Percentiles rank a stretch among this genome's conserved stretches.
Conservation (phyloP, 164 flowering plant genomes). For the Echeveria elegans region DNA sequence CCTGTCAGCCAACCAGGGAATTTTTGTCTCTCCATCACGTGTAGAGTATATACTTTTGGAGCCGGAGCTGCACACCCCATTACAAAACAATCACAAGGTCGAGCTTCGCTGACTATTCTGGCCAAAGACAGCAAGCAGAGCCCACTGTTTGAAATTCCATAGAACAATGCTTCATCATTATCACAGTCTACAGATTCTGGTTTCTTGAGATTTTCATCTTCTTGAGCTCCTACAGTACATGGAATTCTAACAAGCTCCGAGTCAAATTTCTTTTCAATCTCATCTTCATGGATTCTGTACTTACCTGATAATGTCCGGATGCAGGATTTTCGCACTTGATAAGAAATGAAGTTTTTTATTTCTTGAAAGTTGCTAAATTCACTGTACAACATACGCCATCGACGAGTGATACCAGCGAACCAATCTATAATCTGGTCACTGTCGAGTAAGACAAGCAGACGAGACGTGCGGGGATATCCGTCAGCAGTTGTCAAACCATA, state of each 20-base stretch:
- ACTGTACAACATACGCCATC: slow-evolving; percentile 74
- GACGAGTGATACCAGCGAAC: slow-evolving; percentile 60
- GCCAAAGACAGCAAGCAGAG: slow-evolving; percentile 65
- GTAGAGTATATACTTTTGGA: slow-evolving; percentile 60
- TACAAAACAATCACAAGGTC: slow-evolving; percentile 67
- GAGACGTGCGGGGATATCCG: slow-evolving; percentile 47
- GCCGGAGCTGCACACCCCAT: slow-evolving; percentile 57
- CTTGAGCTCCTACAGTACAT: slow-evolving; percentile 39
- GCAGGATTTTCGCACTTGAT: slow-evolving; percentile 64
- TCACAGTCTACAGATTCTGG: slow-evolving; percentile 23
- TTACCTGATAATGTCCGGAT: slow-evolving; percentile 80
- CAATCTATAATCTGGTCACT: slow-evolving; percentile 56
- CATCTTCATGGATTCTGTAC: slow-evolving; percentile 52
- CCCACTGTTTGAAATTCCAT: slow-evolving; percentile 65
- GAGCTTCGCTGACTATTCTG: slow-evolving; percentile 45
- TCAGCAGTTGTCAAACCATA: slow-evolving; percentile 52
- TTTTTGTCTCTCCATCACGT: slow-evolving; percentile 73
- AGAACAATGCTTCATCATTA: slow-evolving; percentile 45
- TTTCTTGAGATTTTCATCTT: slow-evolving; percentile 26
- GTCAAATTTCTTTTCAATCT: slow-evolving; percentile 60
- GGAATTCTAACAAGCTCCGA: slow-evolving; percentile 56
- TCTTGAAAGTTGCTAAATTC: slow-evolving; percentile 49
- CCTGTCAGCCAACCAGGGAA: slow-evolving; percentile 93
- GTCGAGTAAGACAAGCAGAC: slow-evolving; percentile 57
- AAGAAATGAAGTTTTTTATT: slow-evolving; percentile 39